phyloP scores from a whole-genome alignment of 345 rosid species.

The Salix caprea region DNA sequence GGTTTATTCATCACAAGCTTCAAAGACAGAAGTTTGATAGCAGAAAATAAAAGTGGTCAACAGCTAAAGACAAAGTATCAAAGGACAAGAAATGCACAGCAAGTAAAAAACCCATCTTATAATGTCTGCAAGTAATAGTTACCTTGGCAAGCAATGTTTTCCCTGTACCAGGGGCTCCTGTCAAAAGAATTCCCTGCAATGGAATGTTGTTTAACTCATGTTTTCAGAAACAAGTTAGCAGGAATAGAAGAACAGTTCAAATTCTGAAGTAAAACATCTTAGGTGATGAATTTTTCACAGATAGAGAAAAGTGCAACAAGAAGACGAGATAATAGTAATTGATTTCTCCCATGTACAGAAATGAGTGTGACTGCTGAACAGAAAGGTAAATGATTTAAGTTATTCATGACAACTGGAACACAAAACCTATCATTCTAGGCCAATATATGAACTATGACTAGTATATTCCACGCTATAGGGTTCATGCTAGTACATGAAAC shows the following conservation, averaged over 20 bases:
- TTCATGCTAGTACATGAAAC: not conserved
- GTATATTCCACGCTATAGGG: not conserved
- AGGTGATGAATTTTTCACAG: not conserved
- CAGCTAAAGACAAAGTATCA: not conserved
- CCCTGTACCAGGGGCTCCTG: conserved; percentile 99
- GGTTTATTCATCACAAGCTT: not conserved
- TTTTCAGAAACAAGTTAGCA: not conserved
- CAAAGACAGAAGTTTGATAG: not conserved
- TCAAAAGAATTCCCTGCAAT: conserved; percentile 90
- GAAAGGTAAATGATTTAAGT: not conserved
- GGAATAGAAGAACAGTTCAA: not conserved
- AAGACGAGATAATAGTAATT: not conserved
- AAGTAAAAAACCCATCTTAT: not conserved
- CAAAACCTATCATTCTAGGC: not conserved
- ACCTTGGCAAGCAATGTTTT: conserved; percentile 98
- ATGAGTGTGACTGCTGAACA: not conserved
- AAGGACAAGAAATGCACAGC: not conserved
- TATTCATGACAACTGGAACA: not conserved
- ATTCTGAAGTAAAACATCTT: not conserved
- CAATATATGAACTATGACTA: not conserved
- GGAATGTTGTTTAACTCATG: conserved; percentile 4
- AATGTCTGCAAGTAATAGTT: conserved; percentile 6
- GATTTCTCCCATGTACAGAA: not conserved
- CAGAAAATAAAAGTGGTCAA: not conserved
- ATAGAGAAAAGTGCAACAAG: not conserved